Conservation (phyloP, 108 stramenopile species). For the Nitzschia inconspicua region DNA sequence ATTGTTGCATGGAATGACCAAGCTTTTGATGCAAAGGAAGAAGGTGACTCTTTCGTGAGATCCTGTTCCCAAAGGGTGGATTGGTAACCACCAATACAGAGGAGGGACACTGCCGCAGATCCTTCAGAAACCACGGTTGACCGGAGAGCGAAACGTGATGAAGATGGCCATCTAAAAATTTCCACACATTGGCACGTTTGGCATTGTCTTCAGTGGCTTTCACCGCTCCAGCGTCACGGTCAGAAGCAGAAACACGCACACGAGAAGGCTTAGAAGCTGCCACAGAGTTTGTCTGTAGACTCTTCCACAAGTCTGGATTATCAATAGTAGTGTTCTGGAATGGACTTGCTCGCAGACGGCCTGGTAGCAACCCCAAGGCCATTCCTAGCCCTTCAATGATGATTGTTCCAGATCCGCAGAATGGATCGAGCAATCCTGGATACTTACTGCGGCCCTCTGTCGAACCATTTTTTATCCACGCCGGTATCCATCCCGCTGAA, state of each 20-base stretch:
- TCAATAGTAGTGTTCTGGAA: constrained; percentile 47
- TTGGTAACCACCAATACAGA: constrained; percentile 49
- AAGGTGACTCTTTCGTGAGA: neutral
- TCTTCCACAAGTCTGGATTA: constrained; percentile 30
- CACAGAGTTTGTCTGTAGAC: neutral
- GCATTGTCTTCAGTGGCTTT: constrained; percentile 57
- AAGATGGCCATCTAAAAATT: constrained; percentile 46
- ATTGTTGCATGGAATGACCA: neutral
- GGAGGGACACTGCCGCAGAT: neutral
- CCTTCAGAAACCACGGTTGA: constrained; percentile 29
- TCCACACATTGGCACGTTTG: constrained; percentile 51
- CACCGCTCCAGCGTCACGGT: constrained; percentile 61
- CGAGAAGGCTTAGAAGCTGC: neutral
- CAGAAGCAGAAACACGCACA: constrained; percentile 37
- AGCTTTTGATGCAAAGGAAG: constrained; percentile 29
- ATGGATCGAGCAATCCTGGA: constrained; percentile 55
- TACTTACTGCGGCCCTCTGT: neutral
- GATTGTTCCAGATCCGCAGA: constrained; percentile 83
- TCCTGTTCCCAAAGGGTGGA: constrained; percentile 68
- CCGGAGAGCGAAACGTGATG: constrained; percentile 28
- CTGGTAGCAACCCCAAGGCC: constrained; percentile 55
- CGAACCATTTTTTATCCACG: constrained; percentile 7
- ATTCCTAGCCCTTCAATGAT: constrained; percentile 73
- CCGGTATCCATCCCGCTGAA: constrained; percentile 44
- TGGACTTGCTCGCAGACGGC: constrained; percentile 51